Base-by-base conservation (phyloP, 2,329 filamentous ascomycete species). In the Fusarium armeniacum region DNA sequence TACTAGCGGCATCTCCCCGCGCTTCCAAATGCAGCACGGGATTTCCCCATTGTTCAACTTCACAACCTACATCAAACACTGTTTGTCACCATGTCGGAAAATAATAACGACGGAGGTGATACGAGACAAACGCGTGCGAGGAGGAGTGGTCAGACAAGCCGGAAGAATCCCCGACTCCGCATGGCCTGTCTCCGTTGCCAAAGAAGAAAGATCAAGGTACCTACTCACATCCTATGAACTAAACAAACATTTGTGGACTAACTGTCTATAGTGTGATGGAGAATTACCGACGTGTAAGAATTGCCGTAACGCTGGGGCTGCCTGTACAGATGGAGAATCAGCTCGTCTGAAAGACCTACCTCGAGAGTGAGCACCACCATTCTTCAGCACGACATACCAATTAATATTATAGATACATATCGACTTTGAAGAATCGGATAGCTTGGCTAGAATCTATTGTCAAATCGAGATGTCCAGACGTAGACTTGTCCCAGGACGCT, bases 121-220 rank as follows among this genome's bases (percentile, higher is more conserved):
- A 43, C 32, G 18, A 62, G 59, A 30, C 65, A 46, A 3, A 54
- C 60, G 5, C 52, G 57, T 44, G 40, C 60, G 30, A 73, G 55
- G 35, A 73, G 55, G 36, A 58, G 62, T 56, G 47, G 38, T 11
- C 73, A 72, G 16, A 63, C 66, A 35, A 59, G 67, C 8, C 67
- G 71, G 45, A 74, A 73, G 12, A 78, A 73, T 32, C 67, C 72
- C 28, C 69, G 77, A 18, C 65, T 77, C 44, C 71, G 76, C 8
- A 68, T 81, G 46, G 73, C 77, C 0, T 76, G 76, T 67, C 69
- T 73, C 20, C 75, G 79, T 7, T 86, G 84, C 58, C 84, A 86
- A 62, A 77, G 82, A 43, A 78, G 84, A 28, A 86, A 86, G 74
- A 85, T 86, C 70, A 80, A 80, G 46, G 83, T 83, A 76, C 26